Percentiles rank a stretch among this genome's conserved stretches.
Conservation (phyloP, 108 stramenopile genomes). For the Mediolabrus comicus region DNA sequence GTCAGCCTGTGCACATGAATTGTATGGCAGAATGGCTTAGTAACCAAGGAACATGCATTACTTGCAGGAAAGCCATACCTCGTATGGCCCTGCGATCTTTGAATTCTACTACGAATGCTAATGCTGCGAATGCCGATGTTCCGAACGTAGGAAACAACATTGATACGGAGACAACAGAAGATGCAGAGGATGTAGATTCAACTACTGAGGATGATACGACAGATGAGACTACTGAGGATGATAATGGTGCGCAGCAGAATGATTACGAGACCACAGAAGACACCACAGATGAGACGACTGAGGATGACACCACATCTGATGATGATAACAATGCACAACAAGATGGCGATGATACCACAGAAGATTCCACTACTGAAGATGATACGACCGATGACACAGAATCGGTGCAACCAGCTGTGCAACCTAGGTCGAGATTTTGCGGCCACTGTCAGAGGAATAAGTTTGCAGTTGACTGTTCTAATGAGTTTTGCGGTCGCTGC, state of each 20-base stretch:
- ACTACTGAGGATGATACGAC: too few relatives aligned
- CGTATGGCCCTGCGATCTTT: neutral
- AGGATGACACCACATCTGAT: neutral
- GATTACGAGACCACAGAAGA: neutral
- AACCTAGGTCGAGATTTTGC: neutral
- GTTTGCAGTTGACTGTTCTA: neutral
- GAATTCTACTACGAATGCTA: neutral
- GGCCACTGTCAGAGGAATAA: neutral
- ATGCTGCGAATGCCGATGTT: too few relatives aligned
- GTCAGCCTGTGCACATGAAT: neutral
- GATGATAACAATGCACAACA: neutral
- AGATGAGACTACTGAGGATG: neutral
- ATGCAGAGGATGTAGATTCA: too few relatives aligned
- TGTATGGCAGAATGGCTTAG: neutral
- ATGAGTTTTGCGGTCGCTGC: neutral
- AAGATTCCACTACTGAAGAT: neutral
- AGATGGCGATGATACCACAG: neutral
- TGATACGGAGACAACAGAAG: neutral
- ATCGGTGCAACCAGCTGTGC: neutral
- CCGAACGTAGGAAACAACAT: neutral
- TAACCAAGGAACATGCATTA: neutral
- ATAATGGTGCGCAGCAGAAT: neutral
- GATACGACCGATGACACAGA: too few relatives aligned
- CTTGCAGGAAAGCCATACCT: neutral
- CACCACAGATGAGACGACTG: too few relatives aligned